A percentile compares a stretch with the other conserved stretches of the same genome.
phyloP scores from a whole-genome alignment of 2,329 filamentous ascomycete genomes.

The Alternaria triticimaculans region DNA sequence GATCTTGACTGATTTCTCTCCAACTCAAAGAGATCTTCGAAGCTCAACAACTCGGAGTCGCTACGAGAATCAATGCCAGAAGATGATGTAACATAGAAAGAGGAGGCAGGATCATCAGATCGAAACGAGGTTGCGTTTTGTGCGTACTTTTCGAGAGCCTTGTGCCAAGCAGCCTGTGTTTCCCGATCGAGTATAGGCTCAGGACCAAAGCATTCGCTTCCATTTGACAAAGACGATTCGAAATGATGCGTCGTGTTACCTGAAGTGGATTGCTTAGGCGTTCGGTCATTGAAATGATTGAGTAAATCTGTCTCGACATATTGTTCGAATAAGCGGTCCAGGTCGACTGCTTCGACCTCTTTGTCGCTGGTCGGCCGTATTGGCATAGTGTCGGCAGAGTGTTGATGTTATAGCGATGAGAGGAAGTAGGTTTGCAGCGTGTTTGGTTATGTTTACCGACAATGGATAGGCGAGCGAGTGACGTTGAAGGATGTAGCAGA shows the following conservation, averaged over 20 bases:
- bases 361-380: slow-evolving; percentile 59
- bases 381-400: slow-evolving; percentile 36
- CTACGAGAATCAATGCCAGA: slow-evolving; percentile 39
- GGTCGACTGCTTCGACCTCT: slow-evolving; percentile 62
- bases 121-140: slow-evolving; percentile 55
- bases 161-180: slow-evolving; percentile 60
- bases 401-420: slow-evolving; percentile 36
- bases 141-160: slow-evolving; percentile 59
- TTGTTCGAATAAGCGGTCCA: slow-evolving; percentile 68
- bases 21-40: slow-evolving; percentile 39
- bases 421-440: slow-evolving; percentile 38
- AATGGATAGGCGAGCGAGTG: slow-evolving; percentile 21
- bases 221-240: slow-evolving; percentile 59
- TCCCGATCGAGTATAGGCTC: slow-evolving; percentile 59
- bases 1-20: slow-evolving; percentile 35
- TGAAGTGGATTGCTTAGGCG: slow-evolving; percentile 57
- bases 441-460: slow-evolving; percentile 19
- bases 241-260: slow-evolving; percentile 61
- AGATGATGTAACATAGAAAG: slow-evolving; percentile 36
- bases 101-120: slow-evolving; percentile 32
- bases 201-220: slow-evolving; percentile 55
- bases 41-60: slow-evolving; percentile 41
- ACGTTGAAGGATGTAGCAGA: slow-evolving; percentile 15
- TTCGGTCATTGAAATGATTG: slow-evolving; percentile 53
- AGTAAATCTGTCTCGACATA: slow-evolving; percentile 66